Evolutionary conservation across 495 filamentous ascomycete genomes (phyloP).

Genomic region (Hyaloscypha hepaticicola): DNA sequence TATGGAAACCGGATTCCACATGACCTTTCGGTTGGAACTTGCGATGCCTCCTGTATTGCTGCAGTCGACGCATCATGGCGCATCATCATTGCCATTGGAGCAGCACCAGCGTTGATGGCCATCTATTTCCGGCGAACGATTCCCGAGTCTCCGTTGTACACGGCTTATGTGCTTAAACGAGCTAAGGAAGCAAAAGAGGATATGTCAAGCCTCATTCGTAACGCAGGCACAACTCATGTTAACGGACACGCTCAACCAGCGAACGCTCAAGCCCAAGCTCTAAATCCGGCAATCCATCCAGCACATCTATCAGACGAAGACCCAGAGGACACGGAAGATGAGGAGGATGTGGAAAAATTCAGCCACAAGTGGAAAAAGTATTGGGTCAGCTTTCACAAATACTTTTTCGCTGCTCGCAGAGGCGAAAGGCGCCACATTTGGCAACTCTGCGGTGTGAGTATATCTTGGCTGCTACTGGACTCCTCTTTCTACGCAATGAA

Average conservation of each 20-base stretch:
- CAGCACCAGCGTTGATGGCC: slow-evolving; percentile 5
- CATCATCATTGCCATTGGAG: slow-evolving; percentile 13
- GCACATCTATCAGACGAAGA: background rate
- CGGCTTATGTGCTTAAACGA: background rate
- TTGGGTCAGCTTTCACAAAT: slow-evolving; percentile 2
- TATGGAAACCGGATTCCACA: background rate
- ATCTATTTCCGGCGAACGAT: slow-evolving; percentile 8
- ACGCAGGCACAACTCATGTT: background rate
- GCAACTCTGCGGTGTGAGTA: background rate
- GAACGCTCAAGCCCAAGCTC: background rate
- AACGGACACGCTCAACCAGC: background rate
- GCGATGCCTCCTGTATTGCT: background rate
- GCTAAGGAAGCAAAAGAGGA: background rate
- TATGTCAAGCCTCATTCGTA: background rate
- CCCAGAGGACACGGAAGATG: background rate
- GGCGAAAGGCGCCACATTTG: no score
- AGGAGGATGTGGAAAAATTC: slow-evolving; percentile 9
- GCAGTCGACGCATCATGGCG: slow-evolving; percentile 11
- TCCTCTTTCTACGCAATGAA: slow-evolving; percentile 9
- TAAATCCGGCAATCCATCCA: background rate
- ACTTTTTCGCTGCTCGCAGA: background rate
- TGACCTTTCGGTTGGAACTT: background rate
- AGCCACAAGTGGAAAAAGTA: background rate
- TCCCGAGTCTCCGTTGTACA: slow-evolving; percentile 12
- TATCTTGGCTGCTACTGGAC: background rate